Evolutionary conservation across 2,329 filamentous ascomycete species (phyloP).

Genomic region (Fusarium virguliforme): DNA sequence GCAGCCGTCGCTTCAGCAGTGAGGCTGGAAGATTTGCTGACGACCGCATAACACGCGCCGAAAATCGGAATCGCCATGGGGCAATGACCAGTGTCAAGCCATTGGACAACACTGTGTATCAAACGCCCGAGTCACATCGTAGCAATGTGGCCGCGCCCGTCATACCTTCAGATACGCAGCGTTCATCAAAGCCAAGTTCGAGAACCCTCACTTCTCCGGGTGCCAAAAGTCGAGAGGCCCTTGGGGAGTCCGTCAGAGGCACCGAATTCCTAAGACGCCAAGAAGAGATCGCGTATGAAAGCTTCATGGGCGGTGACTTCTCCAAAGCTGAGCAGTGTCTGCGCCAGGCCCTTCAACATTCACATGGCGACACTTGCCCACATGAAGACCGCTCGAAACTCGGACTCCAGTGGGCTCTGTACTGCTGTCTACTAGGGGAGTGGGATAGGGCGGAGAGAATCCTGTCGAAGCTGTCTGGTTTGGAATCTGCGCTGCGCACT

Average conservation of each 20-base stretch:
- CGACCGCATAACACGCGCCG: neutral
- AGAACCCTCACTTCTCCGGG: neutral
- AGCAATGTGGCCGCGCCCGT: neutral
- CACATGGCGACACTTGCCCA: neutral
- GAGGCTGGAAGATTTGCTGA: neutral
- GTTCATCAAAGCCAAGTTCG: neutral
- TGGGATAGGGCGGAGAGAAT: constrained; percentile 13
- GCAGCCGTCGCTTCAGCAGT: neutral
- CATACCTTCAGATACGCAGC: neutral
- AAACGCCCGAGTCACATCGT: neutral
- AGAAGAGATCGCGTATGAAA: constrained; percentile 12
- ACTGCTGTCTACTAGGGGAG: constrained; percentile 14
- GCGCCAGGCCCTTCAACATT: constrained; percentile 7
- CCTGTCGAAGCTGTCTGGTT: neutral
- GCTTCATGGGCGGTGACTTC: constrained; percentile 10
- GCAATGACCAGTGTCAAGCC: neutral
- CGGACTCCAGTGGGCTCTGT: constrained; percentile 13
- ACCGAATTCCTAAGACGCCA: neutral
- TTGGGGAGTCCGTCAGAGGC: constrained; percentile 2
- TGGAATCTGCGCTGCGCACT: neutral
- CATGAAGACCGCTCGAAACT: constrained; percentile 2
- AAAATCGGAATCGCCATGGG: neutral
- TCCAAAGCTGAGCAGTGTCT: constrained; percentile 18
- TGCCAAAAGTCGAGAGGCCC: neutral
- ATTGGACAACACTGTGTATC: neutral